phyloP scores from a whole-genome alignment of 2,329 filamentous ascomycete species.

The Cadophora malorum region DNA sequence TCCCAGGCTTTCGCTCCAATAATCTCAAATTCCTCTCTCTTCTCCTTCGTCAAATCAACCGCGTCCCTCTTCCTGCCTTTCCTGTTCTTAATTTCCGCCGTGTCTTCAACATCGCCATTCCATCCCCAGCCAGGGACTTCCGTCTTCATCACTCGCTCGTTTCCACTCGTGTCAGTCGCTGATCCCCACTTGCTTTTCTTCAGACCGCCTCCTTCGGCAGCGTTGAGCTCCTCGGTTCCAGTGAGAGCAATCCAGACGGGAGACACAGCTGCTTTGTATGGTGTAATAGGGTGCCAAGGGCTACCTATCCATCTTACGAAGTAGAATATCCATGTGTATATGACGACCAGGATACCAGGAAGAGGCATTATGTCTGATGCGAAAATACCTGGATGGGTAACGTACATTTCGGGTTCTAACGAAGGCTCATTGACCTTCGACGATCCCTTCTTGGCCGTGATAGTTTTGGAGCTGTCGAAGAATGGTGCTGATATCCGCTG shows the following conservation, averaged over 20 bases:
- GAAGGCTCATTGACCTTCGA: slow-evolving; percentile 28
- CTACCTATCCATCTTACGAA: slow-evolving; percentile 80
- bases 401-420: slow-evolving; percentile 69
- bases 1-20: slow-evolving; percentile 68
- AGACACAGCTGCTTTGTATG: slow-evolving; percentile 78
- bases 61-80: slow-evolving; percentile 66
- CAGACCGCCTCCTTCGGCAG: slow-evolving; percentile 51
- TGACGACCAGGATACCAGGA: slow-evolving; percentile 69
- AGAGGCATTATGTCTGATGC: slow-evolving; percentile 82
- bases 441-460: slow-evolving; percentile 33
- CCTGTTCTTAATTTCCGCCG: slow-evolving; percentile 55
- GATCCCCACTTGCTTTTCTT: slow-evolving; percentile 85
- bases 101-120: slow-evolving; percentile 58
- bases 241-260: slow-evolving; percentile 81
- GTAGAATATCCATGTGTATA: slow-evolving; percentile 72
- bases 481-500: slow-evolving; percentile 62
- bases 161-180: slow-evolving; percentile 63
- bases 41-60: slow-evolving; percentile 64
- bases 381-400: slow-evolving; percentile 87
- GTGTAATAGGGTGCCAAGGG: slow-evolving; percentile 82
- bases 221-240: slow-evolving; percentile 66
- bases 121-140: slow-evolving; percentile 90
- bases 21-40: slow-evolving; percentile 65
- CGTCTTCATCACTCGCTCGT: slow-evolving; percentile 71
- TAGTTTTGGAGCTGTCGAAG: slow-evolving; percentile 51